Base-by-base conservation (phyloP, 805 yeast genomes). In the Ogataea paradorogensis region DNA sequence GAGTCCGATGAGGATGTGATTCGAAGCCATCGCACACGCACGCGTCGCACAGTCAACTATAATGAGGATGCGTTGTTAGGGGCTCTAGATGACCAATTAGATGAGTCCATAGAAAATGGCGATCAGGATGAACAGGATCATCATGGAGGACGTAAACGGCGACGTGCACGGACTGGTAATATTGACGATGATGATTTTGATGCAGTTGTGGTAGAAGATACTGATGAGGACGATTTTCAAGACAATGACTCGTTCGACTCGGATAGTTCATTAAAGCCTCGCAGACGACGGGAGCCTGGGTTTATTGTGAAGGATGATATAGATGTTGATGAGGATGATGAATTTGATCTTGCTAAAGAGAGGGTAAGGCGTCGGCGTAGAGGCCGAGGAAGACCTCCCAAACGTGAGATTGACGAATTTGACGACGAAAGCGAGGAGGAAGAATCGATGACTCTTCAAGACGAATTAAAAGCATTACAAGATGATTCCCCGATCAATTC, bases 381-480 rank as follows among this genome's bases (percentile, higher is more conserved):
- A 14, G 33, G 35, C 25, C 40, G 35, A 18, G 40, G 41, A 36
- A 29, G 37, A 16, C 39, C 38, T 35, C 33, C 27, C 16, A 43
- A 33, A 36, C 46, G 31, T 31, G 47, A 36, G 26, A 43, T 38
- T 27, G 46, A 35, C 32, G 41, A 36, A 18, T 6, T 24, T 3
- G 43, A 40, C 25, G 40, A 43, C 24, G 46, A 44, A 9, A 34
- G 34, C 15, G 46, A 45, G 16, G 49, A 42, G 4, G 61, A 48
- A 6, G 42, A 38, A 35, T 52, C 58, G 2, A 45, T 67, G n/a
- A 63, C 77, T 0, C 42, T 84, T 24, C 75, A 75, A 35, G 78
- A 82, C 47, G 95, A 85, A 56, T 66, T 85, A 11, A 76, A 74
- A 38, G 88, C 81, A 20, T 58, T 84, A 31, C 74, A 78, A 52